Evolutionary conservation across 1,284 basidiomycete genomes (phyloP).

Genomic region (Tylopilus orsonianus): DNA sequence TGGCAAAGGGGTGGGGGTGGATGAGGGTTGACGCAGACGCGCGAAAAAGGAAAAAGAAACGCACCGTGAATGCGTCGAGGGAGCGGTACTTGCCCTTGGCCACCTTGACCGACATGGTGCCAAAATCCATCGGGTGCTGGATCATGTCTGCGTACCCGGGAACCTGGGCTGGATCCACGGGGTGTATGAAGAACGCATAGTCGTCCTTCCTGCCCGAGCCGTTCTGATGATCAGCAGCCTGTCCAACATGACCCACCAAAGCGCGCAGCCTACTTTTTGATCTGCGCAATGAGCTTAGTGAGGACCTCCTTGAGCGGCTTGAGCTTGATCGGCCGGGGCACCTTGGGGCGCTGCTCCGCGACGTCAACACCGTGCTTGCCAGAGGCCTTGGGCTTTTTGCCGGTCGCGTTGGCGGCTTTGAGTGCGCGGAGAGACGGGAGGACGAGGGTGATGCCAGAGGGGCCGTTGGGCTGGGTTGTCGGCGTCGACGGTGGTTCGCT

Average conservation of each 20-base stretch:
- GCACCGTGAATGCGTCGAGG: slow-evolving; percentile 72
- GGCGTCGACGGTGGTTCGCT: slow-evolving; percentile 22
- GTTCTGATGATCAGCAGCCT: too few species aligned
- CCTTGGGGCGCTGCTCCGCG: slow-evolving; percentile 40
- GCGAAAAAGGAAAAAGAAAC: too few species aligned
- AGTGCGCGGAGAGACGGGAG: slow-evolving; percentile 43
- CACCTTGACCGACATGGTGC: slow-evolving; percentile 73
- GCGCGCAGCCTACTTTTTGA: slow-evolving; percentile 73
- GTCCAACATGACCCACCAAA: too few species aligned
- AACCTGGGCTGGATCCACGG: slow-evolving; percentile 65
- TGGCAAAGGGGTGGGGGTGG: not conserved
- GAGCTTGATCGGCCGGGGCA: slow-evolving; percentile 60
- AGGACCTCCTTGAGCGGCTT: slow-evolving; percentile 77
- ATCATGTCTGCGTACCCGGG: slow-evolving; percentile 70
- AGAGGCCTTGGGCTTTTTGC: slow-evolving; percentile 29
- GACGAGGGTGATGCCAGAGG: slow-evolving; percentile 44
- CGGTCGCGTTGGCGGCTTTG: slow-evolving; percentile 35
- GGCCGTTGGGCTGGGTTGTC: slow-evolving; percentile 13
- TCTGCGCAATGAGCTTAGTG: slow-evolving; percentile 60
- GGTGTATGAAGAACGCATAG: slow-evolving; percentile 79
- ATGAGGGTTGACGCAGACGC: not conserved
- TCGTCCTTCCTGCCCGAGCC: slow-evolving; percentile 72
- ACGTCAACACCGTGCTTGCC: slow-evolving; percentile 18
- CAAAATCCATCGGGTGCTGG: slow-evolving; percentile 79
- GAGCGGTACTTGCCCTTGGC: slow-evolving; percentile 65